Conservation (phyloP, 176 grass and related monocot species). For the Bothriochloa decipiens region DNA sequence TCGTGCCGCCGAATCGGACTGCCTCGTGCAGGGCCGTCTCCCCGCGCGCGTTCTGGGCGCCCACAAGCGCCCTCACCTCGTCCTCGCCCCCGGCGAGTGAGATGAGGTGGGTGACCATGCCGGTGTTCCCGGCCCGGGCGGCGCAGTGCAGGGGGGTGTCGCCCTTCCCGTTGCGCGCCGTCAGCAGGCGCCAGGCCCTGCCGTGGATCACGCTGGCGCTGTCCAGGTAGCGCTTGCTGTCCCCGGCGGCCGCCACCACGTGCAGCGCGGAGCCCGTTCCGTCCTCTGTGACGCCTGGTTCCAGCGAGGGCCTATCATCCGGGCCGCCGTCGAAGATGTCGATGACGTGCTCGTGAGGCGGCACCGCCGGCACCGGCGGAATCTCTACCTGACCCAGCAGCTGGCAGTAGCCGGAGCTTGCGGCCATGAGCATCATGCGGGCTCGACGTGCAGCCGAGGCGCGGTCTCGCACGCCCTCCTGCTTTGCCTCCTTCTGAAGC, state of each 20-base stretch:
- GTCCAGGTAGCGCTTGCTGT: not conserved
- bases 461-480: not conserved
- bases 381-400: not conserved
- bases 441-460: not conserved
- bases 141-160: slow-evolving; percentile 43
- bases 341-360: not conserved
- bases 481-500: not conserved
- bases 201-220: not conserved
- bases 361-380: not conserved
- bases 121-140: not conserved
- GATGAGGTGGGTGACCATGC: not conserved
- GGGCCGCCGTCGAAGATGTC: not conserved
- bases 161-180: not conserved
- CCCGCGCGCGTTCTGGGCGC: not conserved
- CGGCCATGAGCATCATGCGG: not conserved
- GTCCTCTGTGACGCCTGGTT: too few relatives aligned
- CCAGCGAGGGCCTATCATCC: not conserved
- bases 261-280: not conserved
- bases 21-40: slow-evolving; percentile 42
- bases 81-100: not conserved
- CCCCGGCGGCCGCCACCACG: slow-evolving; percentile 26
- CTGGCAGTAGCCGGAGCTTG: not conserved
- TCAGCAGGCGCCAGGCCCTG: not conserved
- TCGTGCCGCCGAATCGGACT: not conserved
- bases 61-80: not conserved